These are phyloP conservation scores for Zymoseptoria ardabiliae DNA, from an alignment of 2,329 filamentous ascomycete species.

Conservation along the genomic window DNA sequence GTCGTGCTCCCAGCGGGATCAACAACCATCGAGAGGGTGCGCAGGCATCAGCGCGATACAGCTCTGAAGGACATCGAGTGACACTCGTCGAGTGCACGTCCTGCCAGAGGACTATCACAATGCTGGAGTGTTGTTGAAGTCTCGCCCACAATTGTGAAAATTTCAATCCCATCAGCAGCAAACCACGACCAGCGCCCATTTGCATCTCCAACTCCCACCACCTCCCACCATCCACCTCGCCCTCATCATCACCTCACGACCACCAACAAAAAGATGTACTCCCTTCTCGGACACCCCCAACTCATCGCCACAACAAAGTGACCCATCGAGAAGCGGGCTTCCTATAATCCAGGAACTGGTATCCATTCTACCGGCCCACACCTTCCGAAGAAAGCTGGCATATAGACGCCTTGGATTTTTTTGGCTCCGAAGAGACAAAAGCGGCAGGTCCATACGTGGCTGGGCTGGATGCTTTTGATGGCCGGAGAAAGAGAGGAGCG, in stretches of 20 bases:
- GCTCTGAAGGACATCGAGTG: no score
- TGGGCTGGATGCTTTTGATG: constrained; percentile 57
- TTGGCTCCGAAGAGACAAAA: not conserved
- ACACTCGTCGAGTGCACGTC: no score
- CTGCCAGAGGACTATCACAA: no score
- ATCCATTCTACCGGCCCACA: constrained; percentile 56
- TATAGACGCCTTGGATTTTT: constrained; percentile 52
- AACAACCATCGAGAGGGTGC: no score
- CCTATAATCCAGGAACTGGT: constrained; percentile 49
- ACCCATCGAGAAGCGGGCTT: constrained; percentile 64
- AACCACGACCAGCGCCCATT: no score
- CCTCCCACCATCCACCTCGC: no score
- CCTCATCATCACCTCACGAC: not conserved
- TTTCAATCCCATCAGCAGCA: no score
- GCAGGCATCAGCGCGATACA: no score
- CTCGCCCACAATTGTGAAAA: no score
- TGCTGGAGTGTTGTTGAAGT: no score
- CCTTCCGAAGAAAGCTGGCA: constrained; percentile 56
- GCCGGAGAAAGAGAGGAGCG: constrained; percentile 32
- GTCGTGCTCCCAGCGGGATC: no score
- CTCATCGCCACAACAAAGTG: constrained; percentile 66
- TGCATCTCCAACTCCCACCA: no score
- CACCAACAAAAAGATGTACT: constrained; percentile 43
- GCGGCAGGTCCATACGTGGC: constrained; percentile 46
- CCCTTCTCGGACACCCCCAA: constrained; percentile 64